These are phyloP conservation scores for Fraxinus platypoda DNA, from an alignment of 305 asterid species.

Conservation along the genomic window DNA sequence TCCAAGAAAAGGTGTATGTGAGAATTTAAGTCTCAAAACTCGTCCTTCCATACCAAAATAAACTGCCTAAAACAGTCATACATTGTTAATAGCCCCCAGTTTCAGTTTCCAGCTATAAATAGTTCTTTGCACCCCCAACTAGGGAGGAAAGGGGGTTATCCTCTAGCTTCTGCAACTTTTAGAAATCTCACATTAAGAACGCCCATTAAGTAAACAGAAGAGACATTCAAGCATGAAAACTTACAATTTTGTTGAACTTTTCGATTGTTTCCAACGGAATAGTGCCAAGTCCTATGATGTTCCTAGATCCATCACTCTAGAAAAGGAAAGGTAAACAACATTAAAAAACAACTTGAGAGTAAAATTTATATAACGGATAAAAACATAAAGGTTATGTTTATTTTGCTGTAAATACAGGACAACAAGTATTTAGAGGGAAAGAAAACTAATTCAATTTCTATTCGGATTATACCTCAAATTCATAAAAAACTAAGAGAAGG, in stretches of 20 bases:
- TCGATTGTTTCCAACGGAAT: conserved; percentile 88
- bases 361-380: not conserved
- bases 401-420: not conserved
- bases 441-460: not conserved
- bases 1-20: not conserved
- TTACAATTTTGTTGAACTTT: conserved; percentile 82
- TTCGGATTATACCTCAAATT: not conserved
- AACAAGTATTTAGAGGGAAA: not conserved
- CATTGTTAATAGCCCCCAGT: not conserved
- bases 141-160: not conserved
- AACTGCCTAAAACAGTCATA: not conserved
- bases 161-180: conserved; percentile 14
- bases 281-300: conserved; percentile 78
- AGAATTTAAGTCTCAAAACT: not conserved
- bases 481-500: not conserved
- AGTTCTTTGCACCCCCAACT: not conserved
- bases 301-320: conserved; percentile 92
- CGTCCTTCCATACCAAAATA: not conserved
- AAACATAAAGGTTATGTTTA: not conserved
- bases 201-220: not conserved
- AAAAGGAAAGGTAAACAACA: conserved; percentile 18
- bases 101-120: not conserved
- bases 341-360: not conserved
- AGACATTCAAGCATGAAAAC: conserved; percentile 33
- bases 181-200: conserved; percentile 3